Evolutionary conservation across 2,329 filamentous ascomycete species (phyloP).

Genomic region (Chrysoporthe cubensis): DNA sequence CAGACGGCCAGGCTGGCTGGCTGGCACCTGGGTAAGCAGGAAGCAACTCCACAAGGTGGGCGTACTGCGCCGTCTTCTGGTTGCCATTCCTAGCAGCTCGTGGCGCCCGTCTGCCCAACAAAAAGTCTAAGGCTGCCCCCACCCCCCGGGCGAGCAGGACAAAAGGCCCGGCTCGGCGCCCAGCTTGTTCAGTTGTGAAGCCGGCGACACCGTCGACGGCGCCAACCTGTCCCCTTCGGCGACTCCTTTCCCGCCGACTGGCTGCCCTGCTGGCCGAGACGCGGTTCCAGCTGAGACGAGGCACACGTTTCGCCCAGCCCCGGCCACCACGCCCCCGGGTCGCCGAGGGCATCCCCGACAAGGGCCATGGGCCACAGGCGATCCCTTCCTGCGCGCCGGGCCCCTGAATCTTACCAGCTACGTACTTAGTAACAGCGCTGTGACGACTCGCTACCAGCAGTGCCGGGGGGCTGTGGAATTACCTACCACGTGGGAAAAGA

Average conservation of each 20-base stretch:
- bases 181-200: neutral
- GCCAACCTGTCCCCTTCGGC: neutral
- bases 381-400: neutral
- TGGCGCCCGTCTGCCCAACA: neutral
- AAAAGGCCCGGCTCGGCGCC: neutral
- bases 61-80: neutral
- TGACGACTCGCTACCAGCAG: neutral
- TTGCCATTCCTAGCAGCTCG: neutral
- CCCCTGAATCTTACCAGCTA: neutral
- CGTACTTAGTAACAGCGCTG: slow-evolving; percentile 4
- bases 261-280: neutral
- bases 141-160: neutral
- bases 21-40: too few species aligned
- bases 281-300: neutral
- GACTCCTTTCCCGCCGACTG: neutral
- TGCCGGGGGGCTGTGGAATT: neutral
- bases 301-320: neutral
- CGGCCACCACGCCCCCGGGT: neutral
- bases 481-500: slow-evolving; percentile 1
- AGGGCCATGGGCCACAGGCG: neutral
- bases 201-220: neutral
- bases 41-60: neutral
- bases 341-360: neutral
- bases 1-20: too few species aligned
- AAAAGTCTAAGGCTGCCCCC: neutral